Evolutionary conservation across 805 yeast genomes (phyloP).

Genomic region (Candida vaughaniae): DNA sequence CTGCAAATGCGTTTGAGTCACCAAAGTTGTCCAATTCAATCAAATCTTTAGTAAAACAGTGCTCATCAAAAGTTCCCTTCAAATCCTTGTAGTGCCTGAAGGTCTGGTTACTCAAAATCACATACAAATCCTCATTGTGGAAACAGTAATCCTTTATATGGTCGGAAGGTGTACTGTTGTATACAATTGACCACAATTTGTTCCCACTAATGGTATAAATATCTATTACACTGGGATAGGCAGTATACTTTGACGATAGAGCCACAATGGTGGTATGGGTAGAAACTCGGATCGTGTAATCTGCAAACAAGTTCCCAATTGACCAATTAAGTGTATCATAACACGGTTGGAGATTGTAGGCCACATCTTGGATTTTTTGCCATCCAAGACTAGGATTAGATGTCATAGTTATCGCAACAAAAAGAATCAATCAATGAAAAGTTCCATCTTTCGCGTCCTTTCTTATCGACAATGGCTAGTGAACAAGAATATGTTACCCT

Average conservation of each 20-base stretch:
- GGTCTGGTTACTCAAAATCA: constrained; percentile 52
- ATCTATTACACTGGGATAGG: constrained; percentile 37
- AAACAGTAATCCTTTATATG: constrained; percentile 54
- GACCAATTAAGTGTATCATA: constrained; percentile 54
- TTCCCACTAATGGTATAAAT: constrained; percentile 35
- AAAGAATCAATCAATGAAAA: too few relatives aligned
- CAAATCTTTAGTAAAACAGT: constrained; percentile 23
- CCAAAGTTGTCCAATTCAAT: constrained; percentile 17
- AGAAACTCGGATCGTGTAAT: constrained; percentile 49
- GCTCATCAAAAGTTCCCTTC: constrained; percentile 64
- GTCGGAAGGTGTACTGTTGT: constrained; percentile 47
- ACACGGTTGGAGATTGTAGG: constrained; percentile 61
- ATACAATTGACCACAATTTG: constrained; percentile 36
- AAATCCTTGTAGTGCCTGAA: constrained; percentile 63
- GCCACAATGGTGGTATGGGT: constrained; percentile 58
- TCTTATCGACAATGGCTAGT: too few relatives aligned
- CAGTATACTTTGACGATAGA: constrained; percentile 35
- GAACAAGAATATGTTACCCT: constrained; percentile 55
- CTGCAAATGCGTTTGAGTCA: constrained; percentile 3
- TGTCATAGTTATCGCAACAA: too few relatives aligned
- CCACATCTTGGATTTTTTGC: constrained; percentile 76
- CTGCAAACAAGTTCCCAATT: constrained; percentile 31
- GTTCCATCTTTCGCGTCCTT: too few relatives aligned
- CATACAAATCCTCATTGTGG: constrained; percentile 51
- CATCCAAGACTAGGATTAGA: constrained; percentile 55